A percentile compares a stretch with the other conserved stretches of the same genome.
These are phyloP conservation scores for Miamiensis avidus DNA, from an alignment of 169 alveolate species.

Conservation along the genomic window DNA sequence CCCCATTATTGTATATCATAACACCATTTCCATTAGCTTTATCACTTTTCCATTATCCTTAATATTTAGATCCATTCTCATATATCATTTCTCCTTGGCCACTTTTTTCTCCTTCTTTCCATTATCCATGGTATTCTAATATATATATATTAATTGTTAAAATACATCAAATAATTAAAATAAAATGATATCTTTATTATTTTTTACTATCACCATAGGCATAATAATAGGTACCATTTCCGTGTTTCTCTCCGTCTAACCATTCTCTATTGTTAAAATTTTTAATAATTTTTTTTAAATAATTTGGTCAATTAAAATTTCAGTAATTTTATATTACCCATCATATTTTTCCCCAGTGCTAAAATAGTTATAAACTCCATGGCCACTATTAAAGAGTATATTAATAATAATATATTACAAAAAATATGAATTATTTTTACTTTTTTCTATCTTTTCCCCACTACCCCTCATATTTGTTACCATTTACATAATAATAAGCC, in stretches of 20 bases:
- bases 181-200: too few species aligned
- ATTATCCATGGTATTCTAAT: constrained; percentile 19
- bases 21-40: constrained; percentile 54
- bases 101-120: constrained; percentile 40
- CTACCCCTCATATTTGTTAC: constrained; percentile 56
- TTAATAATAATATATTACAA: too few species aligned
- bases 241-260: constrained; percentile 50
- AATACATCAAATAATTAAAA: too few species aligned
- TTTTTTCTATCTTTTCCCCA: constrained; percentile 56
- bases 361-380: constrained; percentile 41
- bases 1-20: not conserved
- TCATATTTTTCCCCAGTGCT: constrained; percentile 43
- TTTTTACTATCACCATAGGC: constrained; percentile 36
- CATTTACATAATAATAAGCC: constrained; percentile 42
- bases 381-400: constrained; percentile 4
- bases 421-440: not conserved
- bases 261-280: not conserved
- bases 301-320: not conserved
- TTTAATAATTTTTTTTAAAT: not conserved
- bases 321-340: constrained; percentile 12
- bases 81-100: constrained; percentile 52
- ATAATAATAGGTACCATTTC: constrained; percentile 32
- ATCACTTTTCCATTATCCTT: constrained; percentile 53
- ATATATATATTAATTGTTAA: too few species aligned
- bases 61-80: constrained; percentile 45